phyloP scores from a whole-genome alignment of 108 stramenopile genomes.

The Nitzschia sp. region DNA sequence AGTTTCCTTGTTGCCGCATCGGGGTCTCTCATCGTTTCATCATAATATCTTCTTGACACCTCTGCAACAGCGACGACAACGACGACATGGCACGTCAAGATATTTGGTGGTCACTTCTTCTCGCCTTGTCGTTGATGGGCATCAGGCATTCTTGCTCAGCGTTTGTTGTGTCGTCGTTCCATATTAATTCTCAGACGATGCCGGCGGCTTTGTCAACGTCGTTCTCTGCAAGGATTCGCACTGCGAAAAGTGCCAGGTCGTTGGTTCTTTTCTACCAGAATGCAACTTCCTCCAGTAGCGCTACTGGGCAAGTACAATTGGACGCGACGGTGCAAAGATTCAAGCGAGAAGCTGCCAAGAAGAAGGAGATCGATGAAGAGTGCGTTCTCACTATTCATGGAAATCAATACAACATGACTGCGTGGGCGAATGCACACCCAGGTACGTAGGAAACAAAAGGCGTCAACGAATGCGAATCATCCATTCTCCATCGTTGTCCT shows the following conservation, averaged over 20 bases:
- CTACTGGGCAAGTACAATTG: neutral
- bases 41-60: no score
- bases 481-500: neutral
- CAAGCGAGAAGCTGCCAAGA: slow-evolving; percentile 16
- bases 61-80: no score
- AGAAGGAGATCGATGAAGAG: slow-evolving; percentile 3
- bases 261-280: neutral
- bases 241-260: neutral
- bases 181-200: no score
- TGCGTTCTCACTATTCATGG: slow-evolving; percentile 46
- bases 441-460: slow-evolving; percentile 2
- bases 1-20: no score
- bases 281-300: neutral
- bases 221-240: no score
- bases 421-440: slow-evolving; percentile 69
- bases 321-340: slow-evolving; percentile 15
- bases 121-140: no score
- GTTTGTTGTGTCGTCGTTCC: no score
- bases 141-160: no score
- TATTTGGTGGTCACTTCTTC: no score
- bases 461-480: neutral
- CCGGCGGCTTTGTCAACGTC: no score
- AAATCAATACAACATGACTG: slow-evolving; percentile 45
- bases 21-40: no score
- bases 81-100: no score